Evolutionary conservation across 106 monocot species (phyloP), one percentile per base, ranked within the genome.

Genomic region (Dendrobium huoshanense): DNA sequence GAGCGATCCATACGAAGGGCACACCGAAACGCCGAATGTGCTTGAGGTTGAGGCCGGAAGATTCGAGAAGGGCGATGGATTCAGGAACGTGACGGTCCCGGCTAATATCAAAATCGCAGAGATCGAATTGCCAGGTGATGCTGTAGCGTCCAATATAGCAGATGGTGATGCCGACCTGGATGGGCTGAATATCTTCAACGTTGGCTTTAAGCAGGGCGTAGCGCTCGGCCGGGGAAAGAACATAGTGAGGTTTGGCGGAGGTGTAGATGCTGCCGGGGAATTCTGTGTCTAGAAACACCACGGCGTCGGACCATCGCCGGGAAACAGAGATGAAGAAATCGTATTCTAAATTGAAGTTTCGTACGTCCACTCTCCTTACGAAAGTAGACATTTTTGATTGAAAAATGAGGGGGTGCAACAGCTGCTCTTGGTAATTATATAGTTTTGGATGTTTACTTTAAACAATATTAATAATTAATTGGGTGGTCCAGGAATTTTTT

Each of bases 121-220:
- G 22, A 13, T 76, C 27, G 76, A 76, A 76, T 7, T 76, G 48
- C 76, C 76, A 76, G 3, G 49, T 49, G 25, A 47, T 16, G 74
- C 40, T 48, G 10, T 1, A 24, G 47, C 47, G 7, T 48, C 8
- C 47, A 17, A 33, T 24, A 25, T 49, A 8, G 48, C 48, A 48
- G 49, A 76, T 43, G 2, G 76, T 76, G 48, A 76, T 44, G 22
- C 76, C 76, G 16, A 76, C 48, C 19, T 76, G 76, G 24, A 76
- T 76, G 76, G 25, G 76, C 0, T 20, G 76, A 15, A 76, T 43
- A 0, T 76, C 48, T 43, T 76, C 76, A 5, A 24, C 76, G 76
- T 76, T 76, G 10, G 6, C 25, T 49, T 76, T 76, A 22, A 76
- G 44, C 44, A 76, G 48, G 3, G 48, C 76, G 22, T 76, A 76